Evolutionary conservation across 176 grass and related monocot species (phyloP).

Genomic region (Rhynchospora pubera): DNA sequence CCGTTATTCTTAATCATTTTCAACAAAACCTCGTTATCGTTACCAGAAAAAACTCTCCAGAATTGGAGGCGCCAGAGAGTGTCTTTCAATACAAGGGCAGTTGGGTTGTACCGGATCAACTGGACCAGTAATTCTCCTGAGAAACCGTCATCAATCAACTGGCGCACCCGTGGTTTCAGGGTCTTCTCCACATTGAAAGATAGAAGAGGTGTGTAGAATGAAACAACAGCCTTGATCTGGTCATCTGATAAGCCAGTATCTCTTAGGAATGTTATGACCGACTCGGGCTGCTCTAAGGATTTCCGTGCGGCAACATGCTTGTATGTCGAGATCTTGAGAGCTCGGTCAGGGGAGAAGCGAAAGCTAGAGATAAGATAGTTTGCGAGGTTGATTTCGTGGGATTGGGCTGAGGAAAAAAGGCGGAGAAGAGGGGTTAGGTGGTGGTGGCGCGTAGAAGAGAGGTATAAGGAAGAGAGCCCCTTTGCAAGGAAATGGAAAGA

Average conservation of each 20-base stretch:
- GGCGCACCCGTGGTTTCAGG: background rate
- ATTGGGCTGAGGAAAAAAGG: background rate
- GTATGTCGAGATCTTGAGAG: background rate
- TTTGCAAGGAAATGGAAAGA: background rate
- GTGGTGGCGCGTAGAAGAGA: background rate
- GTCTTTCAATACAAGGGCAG: background rate
- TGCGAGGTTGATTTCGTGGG: background rate
- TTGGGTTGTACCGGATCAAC: constrained; percentile 6
- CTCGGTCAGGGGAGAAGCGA: background rate
- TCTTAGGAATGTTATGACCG: constrained; percentile 11
- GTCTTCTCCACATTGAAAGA: constrained; percentile 14
- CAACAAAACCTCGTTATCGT: background rate
- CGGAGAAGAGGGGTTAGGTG: background rate
- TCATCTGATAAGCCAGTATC: background rate
- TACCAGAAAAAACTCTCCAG: constrained; percentile 11
- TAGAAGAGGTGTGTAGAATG: constrained; percentile 1
- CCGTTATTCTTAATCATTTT: background rate
- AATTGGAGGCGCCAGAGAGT: constrained; percentile 3
- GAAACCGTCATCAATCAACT: background rate
- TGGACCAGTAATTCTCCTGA: background rate
- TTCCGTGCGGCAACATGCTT: background rate
- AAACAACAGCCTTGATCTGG: background rate
- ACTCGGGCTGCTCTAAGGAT: background rate
- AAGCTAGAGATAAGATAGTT: constrained; percentile 5
- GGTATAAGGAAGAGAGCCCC: background rate